A percentile compares a stretch with the other conserved stretches of the same genome.
Conservation (phyloP, 2,329 filamentous ascomycete species). For the Tolypocladium ophioglossoides region DNA sequence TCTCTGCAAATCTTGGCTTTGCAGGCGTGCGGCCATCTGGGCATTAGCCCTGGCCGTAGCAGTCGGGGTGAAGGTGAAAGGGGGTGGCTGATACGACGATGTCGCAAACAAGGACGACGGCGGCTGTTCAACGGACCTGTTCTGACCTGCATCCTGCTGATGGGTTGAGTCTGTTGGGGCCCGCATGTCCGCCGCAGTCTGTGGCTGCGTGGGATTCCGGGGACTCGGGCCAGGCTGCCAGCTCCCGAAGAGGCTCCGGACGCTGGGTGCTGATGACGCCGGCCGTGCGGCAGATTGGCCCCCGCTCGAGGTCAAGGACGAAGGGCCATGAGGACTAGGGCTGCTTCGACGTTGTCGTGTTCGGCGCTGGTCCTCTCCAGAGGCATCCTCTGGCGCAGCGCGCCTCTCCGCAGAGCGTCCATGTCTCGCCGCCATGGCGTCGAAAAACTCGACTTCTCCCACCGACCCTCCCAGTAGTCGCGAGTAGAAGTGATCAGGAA, state of each 20-base stretch:
- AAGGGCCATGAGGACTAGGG: neutral
- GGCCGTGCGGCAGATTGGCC: neutral
- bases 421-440: conserved; percentile 6
- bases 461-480: conserved; percentile 7
- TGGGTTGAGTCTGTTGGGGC: neutral
- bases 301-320: neutral
- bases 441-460: conserved; percentile 7
- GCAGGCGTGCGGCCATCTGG: neutral
- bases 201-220: neutral
- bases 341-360: conserved; percentile 15
- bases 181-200: neutral
- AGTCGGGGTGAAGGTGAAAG: neutral
- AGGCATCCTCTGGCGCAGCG: conserved; percentile 15
- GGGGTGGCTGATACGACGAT: neutral
- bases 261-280: neutral
- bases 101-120: neutral
- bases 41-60: neutral
- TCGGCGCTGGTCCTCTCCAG: conserved; percentile 15
- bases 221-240: neutral
- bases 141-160: neutral
- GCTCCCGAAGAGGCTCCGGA: neutral
- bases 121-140: neutral
- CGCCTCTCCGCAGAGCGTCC: conserved; percentile 11
- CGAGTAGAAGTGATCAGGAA: conserved; percentile 11
- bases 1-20: neutral